Evolutionary conservation across 1,284 basidiomycete genomes (phyloP).

Genomic region (Ceratobasidium sp.): DNA sequence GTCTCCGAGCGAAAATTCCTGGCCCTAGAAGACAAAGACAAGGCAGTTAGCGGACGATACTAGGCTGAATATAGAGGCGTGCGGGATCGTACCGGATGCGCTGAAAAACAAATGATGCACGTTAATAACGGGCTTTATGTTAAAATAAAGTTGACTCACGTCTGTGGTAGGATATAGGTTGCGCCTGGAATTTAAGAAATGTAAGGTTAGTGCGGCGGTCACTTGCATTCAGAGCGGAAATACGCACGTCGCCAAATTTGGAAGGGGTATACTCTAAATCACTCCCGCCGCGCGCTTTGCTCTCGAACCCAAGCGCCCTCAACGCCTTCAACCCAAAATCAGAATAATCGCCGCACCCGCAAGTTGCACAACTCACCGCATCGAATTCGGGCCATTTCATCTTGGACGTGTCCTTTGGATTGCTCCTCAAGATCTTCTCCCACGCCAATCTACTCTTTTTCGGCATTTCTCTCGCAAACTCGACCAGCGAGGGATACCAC

Average conservation of each 20-base stretch:
- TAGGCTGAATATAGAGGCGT: background rate
- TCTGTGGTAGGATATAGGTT: slow-evolving; percentile 30
- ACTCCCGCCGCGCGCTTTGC: slow-evolving; percentile 25
- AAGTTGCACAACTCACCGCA: background rate
- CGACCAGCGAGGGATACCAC: slow-evolving; percentile 7
- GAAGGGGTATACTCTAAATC: slow-evolving; percentile 23
- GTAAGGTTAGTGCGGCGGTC: too few relatives aligned
- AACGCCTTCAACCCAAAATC: background rate
- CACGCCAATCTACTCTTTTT: slow-evolving; percentile 8
- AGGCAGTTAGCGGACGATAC: background rate
- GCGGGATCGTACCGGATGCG: slow-evolving; percentile 18
- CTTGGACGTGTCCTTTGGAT: slow-evolving; percentile 35
- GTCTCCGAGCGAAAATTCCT: slow-evolving; percentile 32
- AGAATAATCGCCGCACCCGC: background rate
- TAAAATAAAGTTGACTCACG: slow-evolving; percentile 3
- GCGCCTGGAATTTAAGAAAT: background rate
- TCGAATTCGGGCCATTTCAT: slow-evolving; percentile 35
- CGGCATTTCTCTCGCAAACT: background rate
- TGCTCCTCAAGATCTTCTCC: slow-evolving; percentile 34
- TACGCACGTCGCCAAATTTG: slow-evolving; percentile 14
- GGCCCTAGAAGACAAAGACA: background rate
- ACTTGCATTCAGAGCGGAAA: too few relatives aligned
- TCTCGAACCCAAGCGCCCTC: slow-evolving; percentile 19
- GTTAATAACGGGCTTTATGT: too few relatives aligned
- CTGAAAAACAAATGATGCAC: too few relatives aligned